Conservation (phyloP, 441 rosid species). For the Corymbia citriodora region DNA sequence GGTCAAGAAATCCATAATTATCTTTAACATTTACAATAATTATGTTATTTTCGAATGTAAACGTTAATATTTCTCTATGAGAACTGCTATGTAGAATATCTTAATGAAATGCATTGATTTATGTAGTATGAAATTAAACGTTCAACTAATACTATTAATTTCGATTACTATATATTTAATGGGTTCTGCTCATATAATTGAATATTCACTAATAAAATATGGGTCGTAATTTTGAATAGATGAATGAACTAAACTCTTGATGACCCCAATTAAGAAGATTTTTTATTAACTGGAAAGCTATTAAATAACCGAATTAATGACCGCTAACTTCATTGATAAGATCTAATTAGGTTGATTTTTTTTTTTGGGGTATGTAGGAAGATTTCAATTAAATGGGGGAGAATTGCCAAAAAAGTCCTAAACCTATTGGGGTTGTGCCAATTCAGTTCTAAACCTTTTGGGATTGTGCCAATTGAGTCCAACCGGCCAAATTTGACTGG, state of each 20-base stretch:
- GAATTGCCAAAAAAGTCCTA: too few relatives aligned
- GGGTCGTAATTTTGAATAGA: not conserved
- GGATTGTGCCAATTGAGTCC: too few relatives aligned
- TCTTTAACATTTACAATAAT: not conserved
- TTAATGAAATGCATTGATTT: not conserved
- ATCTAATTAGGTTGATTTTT: too few relatives aligned
- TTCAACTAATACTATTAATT: not conserved
- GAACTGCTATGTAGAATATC: not conserved
- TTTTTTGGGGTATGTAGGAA: not conserved
- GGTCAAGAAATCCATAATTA: not conserved
- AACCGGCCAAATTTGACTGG: too few relatives aligned
- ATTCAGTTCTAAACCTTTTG: too few relatives aligned
- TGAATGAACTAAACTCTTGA: not conserved
- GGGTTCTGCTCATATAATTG: not conserved
- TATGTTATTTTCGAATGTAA: conserved; percentile 6
- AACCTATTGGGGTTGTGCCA: too few relatives aligned
- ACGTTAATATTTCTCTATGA: not conserved
- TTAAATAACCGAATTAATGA: not conserved
- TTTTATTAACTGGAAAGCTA: not conserved
- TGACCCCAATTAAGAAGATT: not conserved
- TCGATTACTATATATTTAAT: not conserved
- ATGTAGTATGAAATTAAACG: not conserved
- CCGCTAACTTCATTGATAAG: not conserved
- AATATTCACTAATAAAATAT: too few relatives aligned
- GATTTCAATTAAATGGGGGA: not conserved